These are phyloP conservation scores for Mycena indigotica DNA, from an alignment of 768 basidiomycete species.

Conservation along the genomic window DNA sequence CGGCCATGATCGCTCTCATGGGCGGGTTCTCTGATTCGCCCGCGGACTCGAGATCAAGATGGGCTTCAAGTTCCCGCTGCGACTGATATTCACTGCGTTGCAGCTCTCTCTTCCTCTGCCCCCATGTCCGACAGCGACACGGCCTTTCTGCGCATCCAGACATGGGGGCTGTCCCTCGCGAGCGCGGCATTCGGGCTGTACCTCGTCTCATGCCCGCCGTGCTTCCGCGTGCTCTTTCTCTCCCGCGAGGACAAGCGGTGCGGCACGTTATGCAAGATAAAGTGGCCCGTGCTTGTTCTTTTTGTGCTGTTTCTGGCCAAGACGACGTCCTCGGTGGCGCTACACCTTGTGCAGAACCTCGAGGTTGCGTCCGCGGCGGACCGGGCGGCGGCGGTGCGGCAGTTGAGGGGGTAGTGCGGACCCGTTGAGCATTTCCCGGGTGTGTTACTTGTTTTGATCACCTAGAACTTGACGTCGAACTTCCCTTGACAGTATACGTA, in stretches of 20 bases:
- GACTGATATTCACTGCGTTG: background rate
- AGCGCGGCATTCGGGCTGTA: constrained; percentile 15
- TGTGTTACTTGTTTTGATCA: background rate
- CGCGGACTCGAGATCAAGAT: constrained; percentile 1
- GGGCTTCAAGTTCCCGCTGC: background rate
- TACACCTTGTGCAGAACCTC: constrained; percentile 14
- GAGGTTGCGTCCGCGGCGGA: background rate
- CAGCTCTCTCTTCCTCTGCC: background rate
- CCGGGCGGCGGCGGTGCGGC: background rate
- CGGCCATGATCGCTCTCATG: background rate
- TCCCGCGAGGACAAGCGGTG: constrained; percentile 14
- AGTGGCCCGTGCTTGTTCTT: constrained; percentile 14
- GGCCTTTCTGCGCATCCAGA: constrained; percentile 11
- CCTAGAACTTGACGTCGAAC: background rate
- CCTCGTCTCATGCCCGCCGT: constrained; percentile 36
- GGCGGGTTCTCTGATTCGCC: background rate
- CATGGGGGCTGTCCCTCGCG: constrained; percentile 19
- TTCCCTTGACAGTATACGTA: constrained; percentile 4
- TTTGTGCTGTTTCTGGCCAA: constrained; percentile 19
- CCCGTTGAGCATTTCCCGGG: constrained; percentile 10
- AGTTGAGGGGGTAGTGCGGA: constrained; percentile 4
- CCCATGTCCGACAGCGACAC: constrained; percentile 4
- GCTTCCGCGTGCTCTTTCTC: constrained; percentile 34
- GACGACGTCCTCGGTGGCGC: constrained; percentile 8
- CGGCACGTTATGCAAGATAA: background rate